Conservation (phyloP, 2,329 filamentous ascomycete genomes). For the Phoma sp. region DNA sequence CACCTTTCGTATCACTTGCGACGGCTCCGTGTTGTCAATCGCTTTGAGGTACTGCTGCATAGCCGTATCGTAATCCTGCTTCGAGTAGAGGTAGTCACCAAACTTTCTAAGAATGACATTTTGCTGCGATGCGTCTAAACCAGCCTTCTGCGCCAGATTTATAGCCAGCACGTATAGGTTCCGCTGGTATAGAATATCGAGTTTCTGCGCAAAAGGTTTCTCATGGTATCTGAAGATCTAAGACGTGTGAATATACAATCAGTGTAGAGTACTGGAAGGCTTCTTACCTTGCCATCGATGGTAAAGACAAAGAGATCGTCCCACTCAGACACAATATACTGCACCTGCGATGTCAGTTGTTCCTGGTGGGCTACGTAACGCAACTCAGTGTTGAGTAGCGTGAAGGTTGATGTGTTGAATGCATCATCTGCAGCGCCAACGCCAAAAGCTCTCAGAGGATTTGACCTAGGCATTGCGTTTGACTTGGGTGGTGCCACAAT, state of each 20-base stretch:
- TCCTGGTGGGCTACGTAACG: constrained; percentile 91
- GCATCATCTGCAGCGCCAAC: constrained; percentile 74
- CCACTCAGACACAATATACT: constrained; percentile 84
- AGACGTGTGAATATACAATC: constrained; percentile 15
- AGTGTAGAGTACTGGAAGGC: background rate
- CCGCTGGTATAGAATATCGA: constrained; percentile 91
- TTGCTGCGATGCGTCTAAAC: constrained; percentile 79
- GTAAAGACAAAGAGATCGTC: constrained; percentile 89
- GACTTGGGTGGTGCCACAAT: constrained; percentile 79
- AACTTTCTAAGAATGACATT: constrained; percentile 93
- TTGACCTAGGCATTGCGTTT: constrained; percentile 59
- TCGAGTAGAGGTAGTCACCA: constrained; percentile 92
- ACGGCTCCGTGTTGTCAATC: constrained; percentile 94
- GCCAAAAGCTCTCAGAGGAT: constrained; percentile 75
- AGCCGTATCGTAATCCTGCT: constrained; percentile 94
- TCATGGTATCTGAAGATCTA: constrained; percentile 88
- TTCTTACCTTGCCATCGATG: constrained; percentile 82
- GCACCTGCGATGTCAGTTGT: constrained; percentile 78
- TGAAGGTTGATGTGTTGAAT: constrained; percentile 87
- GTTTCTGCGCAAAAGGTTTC: constrained; percentile 84
- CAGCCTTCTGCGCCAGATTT: constrained; percentile 87
- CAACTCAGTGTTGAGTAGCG: constrained; percentile 87
- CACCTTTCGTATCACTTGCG: constrained; percentile 92
- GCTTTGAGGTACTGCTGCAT: constrained; percentile 98
- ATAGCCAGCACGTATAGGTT: constrained; percentile 93